Base-by-base conservation (phyloP, 2,329 filamentous ascomycete species). In the Parasarocladium wereldwijsianum region DNA sequence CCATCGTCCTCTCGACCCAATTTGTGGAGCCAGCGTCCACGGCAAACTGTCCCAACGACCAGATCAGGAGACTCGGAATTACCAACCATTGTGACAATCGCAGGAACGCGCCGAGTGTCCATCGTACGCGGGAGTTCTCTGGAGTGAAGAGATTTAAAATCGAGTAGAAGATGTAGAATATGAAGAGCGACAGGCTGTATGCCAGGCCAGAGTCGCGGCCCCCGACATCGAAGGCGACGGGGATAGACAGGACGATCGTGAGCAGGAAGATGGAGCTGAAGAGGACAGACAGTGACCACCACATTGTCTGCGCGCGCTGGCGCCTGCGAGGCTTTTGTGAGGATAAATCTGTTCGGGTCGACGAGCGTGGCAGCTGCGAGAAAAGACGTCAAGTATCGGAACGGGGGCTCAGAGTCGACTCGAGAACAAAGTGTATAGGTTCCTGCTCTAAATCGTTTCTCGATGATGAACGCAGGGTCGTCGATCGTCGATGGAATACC, bases 151-250 rank as follows among this genome's bases (percentile, higher is more conserved):
- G 66, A 47, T 80, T 82, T 40, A 90, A 62, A 38, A 72, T 60
- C 33, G 85, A 93, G 58, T 90, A 85, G 52, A 83, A 57, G 51
- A 93, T 78, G 62, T 96, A 96, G 64, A 92, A 96, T 45, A 70
- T 65, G 43, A 87, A 86, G 32, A 96, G 71, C 27, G 81, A 74
- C 32, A 96, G 70, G 49, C 85, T 94, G 62, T 92, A 96, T 38
- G 85, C 87, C 47, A 98, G 67, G 35, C 90, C 90, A 49, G 85
- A 93, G 44, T 90, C 86, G 46, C 84, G 77, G 38, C 90, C 90
- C 51, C 90, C 90, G 47, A 96, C 87, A 70, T 98, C 90, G 62
- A 96, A 96, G 46, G 87, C 83, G 50, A 98, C 76, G 37, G 90
- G 90, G 51, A 98, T 90, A 38, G 85, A 93, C 50, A 96, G 80